Conservation (phyloP, 352 stramenopile genomes). For the Phytophthora tubulina region DNA sequence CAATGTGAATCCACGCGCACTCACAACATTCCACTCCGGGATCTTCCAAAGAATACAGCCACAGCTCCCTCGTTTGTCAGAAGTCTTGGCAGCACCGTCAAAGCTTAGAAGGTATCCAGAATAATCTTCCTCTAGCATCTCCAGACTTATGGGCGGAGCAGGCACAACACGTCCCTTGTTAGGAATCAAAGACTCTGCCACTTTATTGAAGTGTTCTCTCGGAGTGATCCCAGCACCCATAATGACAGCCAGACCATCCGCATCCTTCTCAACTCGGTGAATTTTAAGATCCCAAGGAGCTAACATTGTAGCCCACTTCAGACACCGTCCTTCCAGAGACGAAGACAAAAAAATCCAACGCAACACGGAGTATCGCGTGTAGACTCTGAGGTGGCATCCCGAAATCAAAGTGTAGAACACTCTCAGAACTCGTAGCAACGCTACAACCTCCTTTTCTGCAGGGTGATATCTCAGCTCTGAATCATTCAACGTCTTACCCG, state of each 20-base stretch:
- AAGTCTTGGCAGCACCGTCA: constrained; percentile 10
- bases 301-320: neutral
- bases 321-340: constrained; percentile 10
- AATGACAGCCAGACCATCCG: constrained; percentile 11
- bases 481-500: constrained; percentile 5
- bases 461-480: constrained; percentile 10
- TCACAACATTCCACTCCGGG: neutral
- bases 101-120: constrained; percentile 8
- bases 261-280: constrained; percentile 1
- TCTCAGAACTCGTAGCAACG: constrained; percentile 4
- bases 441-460: constrained; percentile 18
- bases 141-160: constrained; percentile 7
- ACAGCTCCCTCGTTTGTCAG: neutral
- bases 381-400: neutral
- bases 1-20: constrained; percentile 3
- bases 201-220: neutral
- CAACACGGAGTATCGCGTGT: constrained; percentile 14
- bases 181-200: constrained; percentile 7
- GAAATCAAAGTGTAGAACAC: constrained; percentile 12
- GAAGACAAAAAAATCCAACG: constrained; percentile 10
- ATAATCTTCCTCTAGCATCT: constrained; percentile 10
- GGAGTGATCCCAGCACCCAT: constrained; percentile 12
- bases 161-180: neutral
- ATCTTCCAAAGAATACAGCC: constrained; percentile 4
- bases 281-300: neutral